Base-by-base conservation (phyloP, 768 basidiomycete species). In the Podaxis carcinomalis region DNA sequence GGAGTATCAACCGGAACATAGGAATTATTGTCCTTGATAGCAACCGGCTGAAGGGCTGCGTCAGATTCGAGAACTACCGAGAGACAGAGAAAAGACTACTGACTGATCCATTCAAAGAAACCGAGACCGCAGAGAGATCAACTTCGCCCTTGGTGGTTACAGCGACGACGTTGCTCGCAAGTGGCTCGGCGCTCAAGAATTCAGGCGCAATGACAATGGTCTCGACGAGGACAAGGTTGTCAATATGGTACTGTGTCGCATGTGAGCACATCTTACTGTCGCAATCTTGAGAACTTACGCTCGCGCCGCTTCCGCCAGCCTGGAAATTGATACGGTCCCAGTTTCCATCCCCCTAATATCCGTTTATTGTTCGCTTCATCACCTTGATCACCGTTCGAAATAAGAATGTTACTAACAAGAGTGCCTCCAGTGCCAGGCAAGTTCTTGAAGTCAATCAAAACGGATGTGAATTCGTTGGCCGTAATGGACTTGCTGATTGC, bases 281-380 rank as follows among this genome's bases (percentile, higher is more conserved):
- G 42, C 10, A 39, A n/a, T 9, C 19, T 5, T 10, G 3, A 47
- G 19, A 13, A 65, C 75, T 66, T 51, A 77, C 76, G 52, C 70
- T 64, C 50, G 79, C 83, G 4, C 82, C 82, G 62, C 77, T 77
- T 11, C 57, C 77, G 32, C 75, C 74, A 9, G 74, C 80, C 68
- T 84, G 83, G 69, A 77, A 79, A 51, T 66, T 78, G 50, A 84
- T 72, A 58, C 82, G 78, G 60, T 84, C 78, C 82, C 82, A 82
- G 16, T 75, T 77, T 23, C 70, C 79, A 59, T 67, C 67, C 13
- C 72, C 74, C 76, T 80, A 35, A 27, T 14, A 58, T 16, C 6
- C 23, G 5, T 42, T 37, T 16, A 32, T 32, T 32, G 7, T 9
- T 7, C 32, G 32, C 32, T 32, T 32, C 32, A 32, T 32, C 32